Evolutionary conservation across 164 flowering plant species (phyloP), one percentile per base, ranked within the genome.

Genomic region (Vitis cinerea): DNA sequence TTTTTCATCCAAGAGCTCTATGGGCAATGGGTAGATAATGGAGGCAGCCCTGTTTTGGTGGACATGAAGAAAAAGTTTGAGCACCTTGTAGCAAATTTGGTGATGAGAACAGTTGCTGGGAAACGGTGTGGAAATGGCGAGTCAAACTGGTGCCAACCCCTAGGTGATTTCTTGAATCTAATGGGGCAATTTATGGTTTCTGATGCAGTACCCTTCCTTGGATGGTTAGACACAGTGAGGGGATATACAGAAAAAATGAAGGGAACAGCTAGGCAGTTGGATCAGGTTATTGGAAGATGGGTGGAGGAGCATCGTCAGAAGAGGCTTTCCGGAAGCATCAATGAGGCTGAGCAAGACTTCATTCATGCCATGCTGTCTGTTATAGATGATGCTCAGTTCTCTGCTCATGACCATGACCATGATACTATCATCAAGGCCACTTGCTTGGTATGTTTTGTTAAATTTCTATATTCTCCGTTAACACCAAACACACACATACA

Each of bases 201-300:
- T 0, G 88, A 85, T 67, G 59, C 76, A 0, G 4, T 85, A 9
- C 88, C 87, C 0, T 65, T 54, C 19, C 74, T 83, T 2, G 58
- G 71, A 13, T 77, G 82, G 82, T 9, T 82, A 37, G 86, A 87
- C 63, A n/a, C 2, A 16, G 50, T 67, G 12, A 68, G 16, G 23
- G 83, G 84, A 11, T 31, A 67, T 9, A 50, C 19, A 37, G 70
- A 51, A 7, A 68, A 54, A 10, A 83, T 83, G 84, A 73, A 74
- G 75, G 69, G 30, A 11, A 61, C 68, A 1, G 71, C 73, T 0
- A 65, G 8, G n/a, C 73, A 71, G 15, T 7, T 78, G 2, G 78
- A 74, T 23, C 30, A 30, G 13, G 2, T 74, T 3, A 17, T 71
- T 1, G 44, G 16, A 9, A 31, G 44, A 31, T 31, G 44, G 44